phyloP scores from a whole-genome alignment of 805 yeast species.

The Candida dajiaensis region DNA sequence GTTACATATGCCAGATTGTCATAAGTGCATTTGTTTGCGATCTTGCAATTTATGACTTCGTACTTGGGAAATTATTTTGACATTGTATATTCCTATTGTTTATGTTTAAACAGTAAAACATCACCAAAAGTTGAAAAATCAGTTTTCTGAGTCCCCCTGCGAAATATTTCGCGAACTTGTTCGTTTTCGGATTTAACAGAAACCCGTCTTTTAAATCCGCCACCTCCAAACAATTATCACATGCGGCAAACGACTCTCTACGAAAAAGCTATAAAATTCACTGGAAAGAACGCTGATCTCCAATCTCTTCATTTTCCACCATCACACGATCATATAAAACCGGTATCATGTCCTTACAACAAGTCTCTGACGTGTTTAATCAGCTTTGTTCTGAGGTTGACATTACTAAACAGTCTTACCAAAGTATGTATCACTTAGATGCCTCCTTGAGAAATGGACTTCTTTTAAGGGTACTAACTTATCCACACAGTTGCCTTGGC shows the following conservation, averaged over 20 bases:
- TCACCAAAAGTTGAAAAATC: no score
- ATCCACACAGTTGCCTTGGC: conserved; percentile 40
- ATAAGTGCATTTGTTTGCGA: no score
- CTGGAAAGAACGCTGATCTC: background rate
- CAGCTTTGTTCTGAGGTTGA: conserved; percentile 21
- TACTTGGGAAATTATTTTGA: no score
- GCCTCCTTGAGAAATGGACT: background rate
- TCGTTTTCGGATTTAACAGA: background rate
- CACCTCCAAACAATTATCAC: background rate
- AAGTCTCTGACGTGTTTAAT: conserved; percentile 14
- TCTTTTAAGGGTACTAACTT: background rate
- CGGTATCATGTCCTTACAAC: background rate
- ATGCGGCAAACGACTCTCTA: background rate
- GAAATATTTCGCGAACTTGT: background rate
- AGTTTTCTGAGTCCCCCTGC: no score
- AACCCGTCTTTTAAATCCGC: no score
- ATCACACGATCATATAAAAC: background rate
- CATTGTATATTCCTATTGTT: no score
- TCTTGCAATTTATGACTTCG: no score
- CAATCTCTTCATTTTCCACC: background rate
- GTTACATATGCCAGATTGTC: no score
- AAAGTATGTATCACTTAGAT: conserved; percentile 11
- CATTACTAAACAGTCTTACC: conserved; percentile 15
- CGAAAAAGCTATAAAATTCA: no score
- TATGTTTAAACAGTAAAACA: no score